phyloP scores from a whole-genome alignment of 768 basidiomycete genomes.

The Omphalotus guepiniiformis region DNA sequence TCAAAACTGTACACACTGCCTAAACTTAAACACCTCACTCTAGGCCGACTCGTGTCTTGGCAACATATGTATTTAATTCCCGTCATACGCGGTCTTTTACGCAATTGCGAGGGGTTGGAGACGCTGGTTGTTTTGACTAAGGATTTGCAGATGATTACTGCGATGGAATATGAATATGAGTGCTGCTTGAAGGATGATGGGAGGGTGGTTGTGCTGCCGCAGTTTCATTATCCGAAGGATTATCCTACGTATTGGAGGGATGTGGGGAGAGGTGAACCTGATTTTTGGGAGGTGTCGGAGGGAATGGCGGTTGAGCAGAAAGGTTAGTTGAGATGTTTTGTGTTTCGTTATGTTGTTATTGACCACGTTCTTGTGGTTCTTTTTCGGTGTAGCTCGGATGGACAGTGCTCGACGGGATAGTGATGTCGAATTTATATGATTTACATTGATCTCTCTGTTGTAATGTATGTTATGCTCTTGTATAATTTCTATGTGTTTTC shows the following conservation, averaged over 20 bases:
- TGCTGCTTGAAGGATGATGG: constrained; percentile 13
- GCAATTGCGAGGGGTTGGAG: constrained; percentile 15
- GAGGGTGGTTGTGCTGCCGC: constrained; percentile 22
- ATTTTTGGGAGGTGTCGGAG: constrained; percentile 27
- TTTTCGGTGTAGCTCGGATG: too few relatives aligned
- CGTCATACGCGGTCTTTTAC: constrained; percentile 17
- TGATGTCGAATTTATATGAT: too few relatives aligned
- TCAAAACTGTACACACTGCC: constrained; percentile 21
- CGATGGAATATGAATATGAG: not conserved
- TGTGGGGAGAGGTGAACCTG: constrained; percentile 19
- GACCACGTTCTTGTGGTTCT: too few relatives aligned
- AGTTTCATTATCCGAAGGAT: constrained; percentile 19
- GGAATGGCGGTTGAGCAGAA: not conserved
- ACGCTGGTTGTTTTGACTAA: constrained; percentile 23
- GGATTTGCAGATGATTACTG: constrained; percentile 16
- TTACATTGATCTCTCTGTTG: too few relatives aligned
- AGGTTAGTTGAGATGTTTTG: not conserved
- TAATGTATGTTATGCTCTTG: too few relatives aligned
- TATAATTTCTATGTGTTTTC: too few relatives aligned
- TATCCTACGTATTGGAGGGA: constrained; percentile 23
- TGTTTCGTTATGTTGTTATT: too few relatives aligned
- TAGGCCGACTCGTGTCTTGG: constrained; percentile 21
- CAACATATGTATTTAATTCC: constrained; percentile 16
- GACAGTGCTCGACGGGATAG: too few relatives aligned
- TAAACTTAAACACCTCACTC: constrained; percentile 26